Base-by-base conservation (phyloP, 163 green algal genomes). In the Scenedesmus sp. region DNA sequence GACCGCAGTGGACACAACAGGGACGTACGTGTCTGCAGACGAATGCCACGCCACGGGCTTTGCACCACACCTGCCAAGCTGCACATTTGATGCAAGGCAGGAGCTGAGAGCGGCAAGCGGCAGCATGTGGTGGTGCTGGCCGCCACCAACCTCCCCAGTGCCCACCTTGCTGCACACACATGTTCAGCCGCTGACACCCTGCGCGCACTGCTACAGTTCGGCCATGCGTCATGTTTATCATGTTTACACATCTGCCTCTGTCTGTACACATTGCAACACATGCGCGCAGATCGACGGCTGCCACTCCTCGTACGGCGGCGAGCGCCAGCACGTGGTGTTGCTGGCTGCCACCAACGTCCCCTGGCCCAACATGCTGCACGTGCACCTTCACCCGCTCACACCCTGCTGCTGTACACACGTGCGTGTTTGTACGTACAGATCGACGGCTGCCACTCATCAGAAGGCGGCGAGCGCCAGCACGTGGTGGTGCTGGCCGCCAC, bases 401-500 rank as follows among this genome's bases (percentile, higher is more conserved):
- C 34, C 34, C 34, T 46, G 16, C 66, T 76, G 66, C 66, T 76
- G 66, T 18, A 76, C 2, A 18, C 66, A 18, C 18, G 66, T n/a
- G 66, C 66, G 66, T 4, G 66, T 18, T 76, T 76, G 66, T 2
- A 4, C 5, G 7, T 89, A 55, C 92, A 97, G 95, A 95, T 97
- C 70, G 94, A 96, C 90, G 95, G 94, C 76, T 95, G 91, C 92
- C 88, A 92, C 73, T 62, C 57, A 0, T 89, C 90, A 10, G 93
- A 92, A 54, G 93, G 94, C 18, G 92, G 87, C 82, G 94, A 94
- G 83, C 59, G 64, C 15, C 83, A 92, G 87, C 94, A 97, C 87
- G 97, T 99, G 66, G 98, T 99, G 97, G 96, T 99, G 85, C 95
- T 99, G 74, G 98, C 97, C 0, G 98, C 98, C 60, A 99, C 98